Base-by-base conservation (phyloP, 2,329 filamentous ascomycete species). In the Sporothrix variecibatus region DNA sequence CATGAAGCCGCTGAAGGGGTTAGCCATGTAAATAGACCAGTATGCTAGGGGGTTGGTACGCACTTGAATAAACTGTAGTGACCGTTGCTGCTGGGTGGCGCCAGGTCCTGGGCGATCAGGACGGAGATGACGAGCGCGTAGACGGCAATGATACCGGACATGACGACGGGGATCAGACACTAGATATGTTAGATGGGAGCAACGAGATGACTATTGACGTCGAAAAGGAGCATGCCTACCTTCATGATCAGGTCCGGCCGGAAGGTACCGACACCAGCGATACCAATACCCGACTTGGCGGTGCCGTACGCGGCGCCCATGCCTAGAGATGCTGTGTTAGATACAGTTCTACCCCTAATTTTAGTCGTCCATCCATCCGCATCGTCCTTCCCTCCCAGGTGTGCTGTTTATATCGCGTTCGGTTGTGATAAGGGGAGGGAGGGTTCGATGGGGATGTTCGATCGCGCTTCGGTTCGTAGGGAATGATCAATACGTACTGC, bases 101-200 rank as follows among this genome's bases (percentile, higher is more conserved):
- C 88, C 82, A 98, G 90, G 82, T 97, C 94, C 83, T 94, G 92
- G 73, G 94, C 94, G 82, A 99, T 99, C 78, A 99, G 90, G 80
- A 99, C 96, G 23, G 95, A 93, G 78, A 99, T 95, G 80, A 99
- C 96, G 79, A 99, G 93, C 71, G 95, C 94, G 85, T 99, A 99
- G 78, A 99, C 96, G 74, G 96, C 96, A 80, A 99, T 94, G 82
- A 99, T 99, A 90, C 96, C 96, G 79, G 96, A 97, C 96, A 99
- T 99, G 86, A 99, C 92, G 78, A 96, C 93, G 76, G 93, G 93
- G 78, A 95, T 95, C 72, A 95, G 86, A 74, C 92, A 95, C 93
- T 94, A 79, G 46, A 15, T 0, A 1, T 7, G 49, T 20, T 51
- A 46, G 46, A 17, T 12, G 3, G 26, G 12, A 31, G 31, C 9